These are phyloP conservation scores for Populus deltoides DNA, from an alignment of 345 rosid species.

Conservation along the genomic window DNA sequence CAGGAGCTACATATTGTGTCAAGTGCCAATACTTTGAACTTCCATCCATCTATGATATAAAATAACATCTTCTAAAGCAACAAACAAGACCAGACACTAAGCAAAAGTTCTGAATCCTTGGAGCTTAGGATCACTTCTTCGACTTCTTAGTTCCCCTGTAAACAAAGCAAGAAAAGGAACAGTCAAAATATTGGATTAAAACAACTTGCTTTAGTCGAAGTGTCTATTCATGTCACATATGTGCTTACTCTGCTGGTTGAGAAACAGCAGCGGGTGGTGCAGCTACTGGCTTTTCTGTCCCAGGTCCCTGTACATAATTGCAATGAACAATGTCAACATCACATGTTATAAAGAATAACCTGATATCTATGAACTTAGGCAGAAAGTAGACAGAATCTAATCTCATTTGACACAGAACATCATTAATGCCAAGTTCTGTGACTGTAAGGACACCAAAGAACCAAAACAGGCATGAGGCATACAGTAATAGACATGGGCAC, in stretches of 20 bases:
- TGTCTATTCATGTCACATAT: not conserved
- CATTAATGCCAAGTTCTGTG: not conserved
- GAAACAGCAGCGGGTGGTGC: constrained; percentile 16
- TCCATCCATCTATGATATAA: constrained; percentile 1
- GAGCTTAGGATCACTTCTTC: constrained; percentile 15
- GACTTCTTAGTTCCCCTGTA: constrained; percentile 24
- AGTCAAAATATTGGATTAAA: not conserved
- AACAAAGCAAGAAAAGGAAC: not conserved
- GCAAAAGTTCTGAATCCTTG: not conserved
- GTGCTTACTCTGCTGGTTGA: constrained; percentile 19
- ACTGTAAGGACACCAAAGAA: not conserved
- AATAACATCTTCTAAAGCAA: constrained; percentile 7
- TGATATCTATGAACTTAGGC: not conserved
- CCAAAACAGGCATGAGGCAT: not conserved
- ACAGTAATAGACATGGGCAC: not conserved
- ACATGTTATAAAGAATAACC: not conserved
- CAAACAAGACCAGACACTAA: not conserved
- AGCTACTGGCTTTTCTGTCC: constrained; percentile 19
- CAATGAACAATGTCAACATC: not conserved
- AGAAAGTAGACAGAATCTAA: not conserved
- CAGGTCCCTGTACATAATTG: constrained; percentile 20
- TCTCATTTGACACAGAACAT: not conserved
- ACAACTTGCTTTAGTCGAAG: too few species aligned
- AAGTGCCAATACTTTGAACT: not conserved
- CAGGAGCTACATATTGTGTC: not conserved